Evolutionary conservation across 2,329 filamentous ascomycete species (phyloP).

Genomic region (Proliferodiscus dingleyae): DNA sequence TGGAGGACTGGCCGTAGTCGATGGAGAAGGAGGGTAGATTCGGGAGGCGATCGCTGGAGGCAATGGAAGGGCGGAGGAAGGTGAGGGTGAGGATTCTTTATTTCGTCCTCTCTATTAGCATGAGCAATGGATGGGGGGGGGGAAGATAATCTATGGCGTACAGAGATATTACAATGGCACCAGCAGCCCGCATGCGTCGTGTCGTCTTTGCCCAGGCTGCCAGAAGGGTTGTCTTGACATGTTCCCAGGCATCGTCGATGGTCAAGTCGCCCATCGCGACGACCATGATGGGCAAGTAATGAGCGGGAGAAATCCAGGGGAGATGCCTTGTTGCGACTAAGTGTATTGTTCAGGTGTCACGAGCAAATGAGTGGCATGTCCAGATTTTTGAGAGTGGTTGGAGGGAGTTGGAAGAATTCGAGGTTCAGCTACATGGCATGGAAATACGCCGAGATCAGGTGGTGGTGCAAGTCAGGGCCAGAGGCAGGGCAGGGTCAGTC

Average conservation of each 20-base stretch:
- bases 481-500: too few relatives aligned
- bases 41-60: slow-evolving; percentile 18
- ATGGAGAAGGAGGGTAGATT: slow-evolving; percentile 21
- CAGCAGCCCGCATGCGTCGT: slow-evolving; percentile 25
- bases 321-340: too few relatives aligned
- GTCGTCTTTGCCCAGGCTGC: slow-evolving; percentile 28
- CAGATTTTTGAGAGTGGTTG: too few relatives aligned
- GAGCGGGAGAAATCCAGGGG: not conserved
- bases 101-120: not conserved
- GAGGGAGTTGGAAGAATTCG: too few relatives aligned
- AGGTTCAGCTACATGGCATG: too few relatives aligned
- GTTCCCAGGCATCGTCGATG: slow-evolving; percentile 29
- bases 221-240: slow-evolving; percentile 16
- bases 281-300: slow-evolving; percentile 10
- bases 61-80: slow-evolving; percentile 20
- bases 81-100: slow-evolving; percentile 21
- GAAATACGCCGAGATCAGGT: too few relatives aligned
- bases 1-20: slow-evolving; percentile 17
- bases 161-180: slow-evolving; percentile 24
- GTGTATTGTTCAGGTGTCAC: too few relatives aligned
- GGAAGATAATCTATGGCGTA: too few relatives aligned
- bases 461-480: too few relatives aligned
- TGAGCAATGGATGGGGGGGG: not conserved
- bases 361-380: too few relatives aligned
- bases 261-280: slow-evolving; percentile 23